A percentile compares a stretch with the other conserved stretches of the same genome.
Conservation (phyloP, 441 rosid species). For the Kokia cookei region DNA sequence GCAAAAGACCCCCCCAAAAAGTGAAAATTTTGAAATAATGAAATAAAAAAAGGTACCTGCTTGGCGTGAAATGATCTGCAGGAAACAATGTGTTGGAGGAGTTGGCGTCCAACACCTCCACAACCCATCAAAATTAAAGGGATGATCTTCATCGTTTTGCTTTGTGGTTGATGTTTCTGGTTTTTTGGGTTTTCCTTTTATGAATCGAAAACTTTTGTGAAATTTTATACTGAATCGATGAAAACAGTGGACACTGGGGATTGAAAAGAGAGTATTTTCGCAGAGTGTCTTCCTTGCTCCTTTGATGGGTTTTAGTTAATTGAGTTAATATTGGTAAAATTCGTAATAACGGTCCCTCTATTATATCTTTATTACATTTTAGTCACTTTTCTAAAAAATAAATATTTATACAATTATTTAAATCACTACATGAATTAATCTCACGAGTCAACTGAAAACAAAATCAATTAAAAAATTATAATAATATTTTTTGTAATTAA, state of each 20-base stretch:
- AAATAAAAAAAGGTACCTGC: conserved; percentile 28
- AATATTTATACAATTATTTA: too few relatives aligned
- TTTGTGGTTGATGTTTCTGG: neutral
- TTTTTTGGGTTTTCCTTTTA: neutral
- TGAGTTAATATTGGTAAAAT: neutral
- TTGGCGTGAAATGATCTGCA: conserved; percentile 77
- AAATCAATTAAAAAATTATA: too few relatives aligned
- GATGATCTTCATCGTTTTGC: conserved; percentile 46
- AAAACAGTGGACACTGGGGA: neutral
- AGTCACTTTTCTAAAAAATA: too few relatives aligned
- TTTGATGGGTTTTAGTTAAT: neutral
- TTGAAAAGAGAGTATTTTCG: neutral
- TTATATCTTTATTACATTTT: too few relatives aligned
- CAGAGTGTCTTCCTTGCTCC: neutral
- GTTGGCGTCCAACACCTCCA: conserved; percentile 88
- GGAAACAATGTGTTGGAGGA: conserved; percentile 78
- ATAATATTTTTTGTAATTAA: too few relatives aligned
- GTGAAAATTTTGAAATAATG: neutral
- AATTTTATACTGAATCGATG: neutral
- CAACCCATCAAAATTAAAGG: conserved; percentile 72
- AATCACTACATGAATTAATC: too few relatives aligned
- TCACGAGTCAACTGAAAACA: too few relatives aligned
- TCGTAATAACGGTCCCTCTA: too few relatives aligned
- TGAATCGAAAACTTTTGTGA: neutral
- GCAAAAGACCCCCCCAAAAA: neutral